Evolutionary conservation across 129 eudicot species (phyloP).

Genomic region (Centaurea solstitialis): DNA sequence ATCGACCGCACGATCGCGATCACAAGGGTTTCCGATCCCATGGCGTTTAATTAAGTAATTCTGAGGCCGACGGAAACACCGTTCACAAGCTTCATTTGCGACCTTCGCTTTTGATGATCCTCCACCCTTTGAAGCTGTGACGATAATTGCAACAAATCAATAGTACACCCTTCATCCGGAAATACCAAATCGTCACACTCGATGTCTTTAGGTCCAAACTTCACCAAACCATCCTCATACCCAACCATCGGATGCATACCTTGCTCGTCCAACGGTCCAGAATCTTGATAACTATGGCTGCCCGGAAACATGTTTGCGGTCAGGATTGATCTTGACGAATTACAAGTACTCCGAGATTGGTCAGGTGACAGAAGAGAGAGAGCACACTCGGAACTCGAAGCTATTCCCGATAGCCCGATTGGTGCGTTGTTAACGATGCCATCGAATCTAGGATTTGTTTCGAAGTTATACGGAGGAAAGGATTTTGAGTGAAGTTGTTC

Average conservation of each 20-base stretch:
- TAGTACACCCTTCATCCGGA: conserved; percentile 34
- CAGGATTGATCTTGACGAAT: conserved; percentile 13
- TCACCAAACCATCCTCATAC: not conserved
- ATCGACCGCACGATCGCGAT: not conserved
- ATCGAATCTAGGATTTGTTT: not conserved
- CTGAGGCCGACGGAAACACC: conserved; percentile 5
- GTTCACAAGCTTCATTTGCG: conserved; percentile 1
- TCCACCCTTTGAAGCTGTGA: conserved; percentile 53
- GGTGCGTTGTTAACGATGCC: not conserved
- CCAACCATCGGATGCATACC: not conserved
- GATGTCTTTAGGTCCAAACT: conserved; percentile 18
- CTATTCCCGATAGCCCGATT: not conserved
- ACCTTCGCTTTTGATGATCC: conserved; percentile 44
- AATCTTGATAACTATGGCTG: conserved; percentile 13
- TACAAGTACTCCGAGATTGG: conserved; percentile 35
- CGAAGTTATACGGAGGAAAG: conserved; percentile 10
- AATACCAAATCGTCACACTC: conserved; percentile 11
- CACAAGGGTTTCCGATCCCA: not conserved
- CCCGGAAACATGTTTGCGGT: conserved; percentile 24
- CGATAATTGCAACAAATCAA: conserved; percentile 49
- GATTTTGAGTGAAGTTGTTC: conserved; percentile 24
- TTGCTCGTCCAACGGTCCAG: not conserved
- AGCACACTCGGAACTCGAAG: conserved; percentile 45
- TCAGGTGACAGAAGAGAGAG: conserved; percentile 66
- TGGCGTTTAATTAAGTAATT: not conserved